Evolutionary conservation across 2,329 filamentous ascomycete genomes (phyloP).

Genomic region (Exophiala xenobiotica): DNA sequence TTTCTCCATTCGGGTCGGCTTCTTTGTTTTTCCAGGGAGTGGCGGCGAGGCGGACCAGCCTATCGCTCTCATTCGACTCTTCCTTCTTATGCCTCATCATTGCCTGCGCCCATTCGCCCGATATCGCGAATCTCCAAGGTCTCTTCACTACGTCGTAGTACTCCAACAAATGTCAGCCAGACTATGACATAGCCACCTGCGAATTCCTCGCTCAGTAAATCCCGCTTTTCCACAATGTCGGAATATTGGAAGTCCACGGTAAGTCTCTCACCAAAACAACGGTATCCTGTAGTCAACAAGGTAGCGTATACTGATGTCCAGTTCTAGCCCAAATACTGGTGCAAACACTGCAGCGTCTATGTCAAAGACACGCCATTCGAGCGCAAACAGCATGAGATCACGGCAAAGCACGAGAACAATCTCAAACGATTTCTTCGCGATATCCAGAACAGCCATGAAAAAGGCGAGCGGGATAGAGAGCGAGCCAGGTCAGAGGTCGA

Average conservation of each 20-base stretch:
- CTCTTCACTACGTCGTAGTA: background rate
- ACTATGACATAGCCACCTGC: conserved; percentile 17
- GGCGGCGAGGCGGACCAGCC: background rate
- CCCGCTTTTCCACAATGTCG: conserved; percentile 61
- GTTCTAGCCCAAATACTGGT: conserved; percentile 81
- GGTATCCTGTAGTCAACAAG: background rate
- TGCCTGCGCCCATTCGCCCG: conserved; percentile 17
- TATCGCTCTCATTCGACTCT: too few relatives aligned
- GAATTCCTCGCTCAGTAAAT: background rate
- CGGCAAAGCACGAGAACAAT: conserved; percentile 76
- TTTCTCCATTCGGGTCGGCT: background rate
- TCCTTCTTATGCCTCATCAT: background rate
- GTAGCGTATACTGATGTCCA: background rate
- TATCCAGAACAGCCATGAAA: conserved; percentile 80
- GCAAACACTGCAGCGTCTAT: conserved; percentile 89
- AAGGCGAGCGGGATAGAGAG: conserved; percentile 76
- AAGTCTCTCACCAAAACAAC: conserved; percentile 24
- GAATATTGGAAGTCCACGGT: conserved; percentile 98
- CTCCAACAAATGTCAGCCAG: conserved; percentile 4
- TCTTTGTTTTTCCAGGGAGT: background rate
- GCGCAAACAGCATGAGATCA: conserved; percentile 83
- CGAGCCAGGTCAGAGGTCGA: conserved; percentile 81
- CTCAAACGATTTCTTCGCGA: conserved; percentile 88
- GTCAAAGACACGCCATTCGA: conserved; percentile 92
- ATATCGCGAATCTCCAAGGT: conserved; percentile 2